Base-by-base conservation (phyloP, 2,329 filamentous ascomycete genomes). In the Venturia oleaginea region DNA sequence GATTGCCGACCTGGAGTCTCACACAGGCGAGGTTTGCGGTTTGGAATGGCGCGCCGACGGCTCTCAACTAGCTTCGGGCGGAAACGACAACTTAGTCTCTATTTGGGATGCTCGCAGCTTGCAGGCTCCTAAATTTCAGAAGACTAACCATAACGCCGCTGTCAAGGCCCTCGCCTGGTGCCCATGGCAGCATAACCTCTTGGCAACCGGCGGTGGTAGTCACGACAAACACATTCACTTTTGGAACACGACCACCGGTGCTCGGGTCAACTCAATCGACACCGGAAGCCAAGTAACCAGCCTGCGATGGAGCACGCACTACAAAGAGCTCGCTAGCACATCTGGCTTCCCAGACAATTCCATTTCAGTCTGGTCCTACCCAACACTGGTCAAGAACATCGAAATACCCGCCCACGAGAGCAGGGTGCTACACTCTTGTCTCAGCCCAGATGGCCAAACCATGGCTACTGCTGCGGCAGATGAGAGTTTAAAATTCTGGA, bases 331-430 rank as follows among this genome's bases (percentile, higher is more conserved):
- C 71, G 92, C 97, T 74, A 96, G 90, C 82, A 96, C 92, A 43
- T 94, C 91, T 73, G 94, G 94, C 65, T 97, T 97, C 82, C 94
- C 94, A n/a, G 93, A 97, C 80, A 99, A 99, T 84, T 95, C 91
- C 43, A 84, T 99, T 70, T 96, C 91, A 82, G 96, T 99, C 81
- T 99, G 94, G 94, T 96, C 90, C 82, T 99, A 99, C 79, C 94
- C 94, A 11, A 94, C 92, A 22, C 83, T 97, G 61, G 94, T 97
- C 68, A 94, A 95, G 80, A 97, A 96, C 74, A 89, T 97, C 67
- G 94, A 99, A 81, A 96, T 99, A 69, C 94, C 93, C 13, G 94
- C 94, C 24, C 94, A 99, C 74, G 94, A 99, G 83, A 96, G 91
- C 73, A 86, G 94, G 71, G 93, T 99, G 51, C 85, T 99, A 61